Evolutionary conservation across 2,329 filamentous ascomycete species (phyloP).

Genomic region (Pseudogymnoascus sp.): DNA sequence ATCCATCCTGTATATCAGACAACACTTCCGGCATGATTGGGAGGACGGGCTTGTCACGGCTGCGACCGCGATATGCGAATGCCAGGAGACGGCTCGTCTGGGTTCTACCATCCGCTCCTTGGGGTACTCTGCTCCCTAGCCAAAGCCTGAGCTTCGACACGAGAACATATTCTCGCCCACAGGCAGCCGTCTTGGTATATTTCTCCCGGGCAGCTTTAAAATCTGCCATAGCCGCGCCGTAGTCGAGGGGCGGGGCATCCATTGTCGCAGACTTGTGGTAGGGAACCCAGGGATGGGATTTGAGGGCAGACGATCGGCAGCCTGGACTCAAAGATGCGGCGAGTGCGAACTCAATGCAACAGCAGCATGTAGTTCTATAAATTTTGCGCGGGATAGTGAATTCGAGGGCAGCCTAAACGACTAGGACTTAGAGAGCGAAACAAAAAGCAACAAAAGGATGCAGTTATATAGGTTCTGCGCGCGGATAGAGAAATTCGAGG

Average conservation of each 20-base stretch:
- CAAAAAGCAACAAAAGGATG: too few species aligned
- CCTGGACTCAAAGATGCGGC: too few species aligned
- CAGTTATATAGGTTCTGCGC: too few species aligned
- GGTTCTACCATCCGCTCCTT: not conserved
- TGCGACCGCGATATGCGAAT: not conserved
- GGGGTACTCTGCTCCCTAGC: not conserved
- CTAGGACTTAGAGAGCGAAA: too few species aligned
- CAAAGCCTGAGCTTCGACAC: not conserved
- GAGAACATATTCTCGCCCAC: not conserved
- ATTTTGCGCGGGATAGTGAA: too few species aligned
- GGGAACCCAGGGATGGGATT: not conserved
- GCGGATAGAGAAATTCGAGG: too few species aligned
- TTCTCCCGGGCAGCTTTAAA: not conserved
- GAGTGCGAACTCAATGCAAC: too few species aligned
- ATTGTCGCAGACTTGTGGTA: not conserved
- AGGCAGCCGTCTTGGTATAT: not conserved
- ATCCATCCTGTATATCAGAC: slow-evolving; percentile 2
- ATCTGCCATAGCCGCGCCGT: not conserved
- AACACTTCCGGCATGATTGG: not conserved
- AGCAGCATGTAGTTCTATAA: too few species aligned
- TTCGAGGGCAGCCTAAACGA: too few species aligned
- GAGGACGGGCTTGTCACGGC: not conserved
- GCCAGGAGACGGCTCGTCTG: not conserved
- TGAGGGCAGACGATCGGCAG: too few species aligned
- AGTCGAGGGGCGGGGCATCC: not conserved